phyloP scores from a whole-genome alignment of 2,329 filamentous ascomycete species.

The Diaporthe citrichinensis region DNA sequence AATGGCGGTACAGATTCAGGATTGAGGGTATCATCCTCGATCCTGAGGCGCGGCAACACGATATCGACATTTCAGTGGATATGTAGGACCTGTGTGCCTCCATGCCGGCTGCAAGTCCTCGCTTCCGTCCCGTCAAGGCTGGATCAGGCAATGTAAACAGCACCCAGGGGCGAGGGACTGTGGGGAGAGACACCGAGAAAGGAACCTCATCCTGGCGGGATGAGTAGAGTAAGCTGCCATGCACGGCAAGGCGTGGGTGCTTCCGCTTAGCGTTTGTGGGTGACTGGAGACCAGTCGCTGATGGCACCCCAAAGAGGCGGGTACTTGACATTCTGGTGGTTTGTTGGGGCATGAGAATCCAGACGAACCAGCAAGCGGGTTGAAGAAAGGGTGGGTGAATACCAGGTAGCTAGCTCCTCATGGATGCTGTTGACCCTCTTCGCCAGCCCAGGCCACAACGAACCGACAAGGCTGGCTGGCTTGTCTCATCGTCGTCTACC shows the following conservation, averaged over 20 bases:
- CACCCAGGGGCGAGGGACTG: too few relatives aligned
- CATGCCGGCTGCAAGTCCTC: slow-evolving; percentile 14
- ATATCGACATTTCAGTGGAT: too few relatives aligned
- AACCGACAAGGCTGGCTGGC: slow-evolving; percentile 5
- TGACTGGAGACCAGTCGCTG: background rate
- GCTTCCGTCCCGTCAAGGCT: slow-evolving; percentile 5
- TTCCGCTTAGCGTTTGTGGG: too few relatives aligned
- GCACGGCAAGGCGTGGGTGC: background rate
- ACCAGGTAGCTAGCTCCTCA: background rate
- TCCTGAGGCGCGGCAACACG: background rate
- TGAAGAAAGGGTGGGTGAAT: background rate
- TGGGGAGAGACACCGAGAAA: background rate
- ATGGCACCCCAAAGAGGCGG: background rate
- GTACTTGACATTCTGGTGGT: background rate
- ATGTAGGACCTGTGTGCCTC: background rate
- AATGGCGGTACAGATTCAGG: background rate
- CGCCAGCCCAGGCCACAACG: background rate
- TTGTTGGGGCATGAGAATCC: slow-evolving; percentile 9
- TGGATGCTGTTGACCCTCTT: background rate
- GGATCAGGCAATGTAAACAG: background rate
- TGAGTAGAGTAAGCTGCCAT: background rate
- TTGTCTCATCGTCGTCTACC: slow-evolving; percentile 4
- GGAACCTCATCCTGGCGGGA: background rate
- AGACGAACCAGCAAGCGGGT: background rate
- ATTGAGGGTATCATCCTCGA: background rate